Conservation (phyloP, 768 basidiomycete species). For the Lepiota brunneoincarnata region DNA sequence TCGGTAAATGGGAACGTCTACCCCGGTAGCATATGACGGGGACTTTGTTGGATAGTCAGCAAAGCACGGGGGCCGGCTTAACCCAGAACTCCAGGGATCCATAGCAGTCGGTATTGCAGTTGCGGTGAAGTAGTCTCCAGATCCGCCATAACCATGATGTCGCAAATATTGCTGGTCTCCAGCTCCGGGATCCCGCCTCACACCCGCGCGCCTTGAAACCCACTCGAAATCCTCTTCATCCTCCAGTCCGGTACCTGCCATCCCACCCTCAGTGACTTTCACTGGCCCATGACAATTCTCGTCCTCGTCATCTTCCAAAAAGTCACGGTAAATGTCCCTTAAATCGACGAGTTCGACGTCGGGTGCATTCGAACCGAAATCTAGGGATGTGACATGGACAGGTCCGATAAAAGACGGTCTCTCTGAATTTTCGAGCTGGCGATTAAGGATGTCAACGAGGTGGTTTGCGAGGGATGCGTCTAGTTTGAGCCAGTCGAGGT, state of each 20-base stretch:
- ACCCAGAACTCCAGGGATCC: conserved; percentile 4
- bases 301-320: conserved; percentile 81
- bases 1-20: conserved; percentile 27
- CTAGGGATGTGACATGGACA: conserved; percentile 79
- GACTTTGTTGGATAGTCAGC: background rate
- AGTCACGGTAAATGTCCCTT: conserved; percentile 92
- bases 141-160: conserved; percentile 57
- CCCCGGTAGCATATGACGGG: conserved; percentile 16
- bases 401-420: conserved; percentile 96
- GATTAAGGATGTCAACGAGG: conserved; percentile 76
- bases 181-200: conserved; percentile 37
- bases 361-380: conserved; percentile 82
- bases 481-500: conserved; percentile 89
- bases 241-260: conserved; percentile 22
- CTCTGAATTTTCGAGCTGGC: conserved; percentile 63
- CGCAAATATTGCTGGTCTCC: conserved; percentile 64
- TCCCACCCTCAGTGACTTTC: conserved; percentile 44
- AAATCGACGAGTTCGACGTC: conserved; percentile 90
- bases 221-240: conserved; percentile 83
- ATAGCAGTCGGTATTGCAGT: conserved; percentile 23
- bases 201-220: conserved; percentile 66
- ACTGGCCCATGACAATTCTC: conserved; percentile 50
- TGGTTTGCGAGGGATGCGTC: conserved; percentile 66
- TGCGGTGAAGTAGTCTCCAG: conserved; percentile 57
- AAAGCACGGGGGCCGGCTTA: background rate